Evolutionary conservation across 768 basidiomycete genomes (phyloP), one percentile per base, ranked within the genome.

Genomic region (Botryobasidium botryosum): DNA sequence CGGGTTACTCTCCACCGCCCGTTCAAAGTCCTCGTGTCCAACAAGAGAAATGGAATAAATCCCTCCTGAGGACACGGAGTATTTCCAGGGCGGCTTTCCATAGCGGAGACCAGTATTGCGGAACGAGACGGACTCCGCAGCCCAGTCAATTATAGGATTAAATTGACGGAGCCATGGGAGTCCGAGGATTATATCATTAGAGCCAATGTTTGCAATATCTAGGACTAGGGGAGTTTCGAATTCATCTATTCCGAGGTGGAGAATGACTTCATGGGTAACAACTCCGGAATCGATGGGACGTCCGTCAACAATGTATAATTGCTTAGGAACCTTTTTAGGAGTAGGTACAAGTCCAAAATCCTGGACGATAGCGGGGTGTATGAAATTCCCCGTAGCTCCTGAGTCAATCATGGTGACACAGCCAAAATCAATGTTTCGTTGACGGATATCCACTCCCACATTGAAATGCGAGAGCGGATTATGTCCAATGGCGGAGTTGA

Each of bases 211-310:
- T 21, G 65, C 58, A 12, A 65, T 52, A 38, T 42, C 53, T 1
- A 67, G 53, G 17, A 51, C 25, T 33, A 61, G 41, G 17, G 33
- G 45, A 52, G 66, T 63, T 1, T 48, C 43, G 41, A 59, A 63
- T 36, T 53, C 26, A 18, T 52, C 43, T 37, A 63, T 49, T 1
- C 43, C 38, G 4, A 68, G 37, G 2, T 52, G 35, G 12, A 59
- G 45, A 5, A 65, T 48, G 24, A 65, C 52, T 42, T 64, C 60
- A 26, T 65, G 61, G 39, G 63, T 64, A 35, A 67, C 55, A 10
- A 64, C 52, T 4, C 67, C 67, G 38, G 61, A 64, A 18, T 60
- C 55, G 27, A 66, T 59, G 13, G 62, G 65, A 35, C 58, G 53
- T 46, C 65, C 52, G 45, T 67, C 62, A 24, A 66, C 57, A 2